A percentile compares a stretch with the other conserved stretches of the same genome.
phyloP scores from a whole-genome alignment of 495 filamentous ascomycete species.

The Rhypophila decipiens region DNA sequence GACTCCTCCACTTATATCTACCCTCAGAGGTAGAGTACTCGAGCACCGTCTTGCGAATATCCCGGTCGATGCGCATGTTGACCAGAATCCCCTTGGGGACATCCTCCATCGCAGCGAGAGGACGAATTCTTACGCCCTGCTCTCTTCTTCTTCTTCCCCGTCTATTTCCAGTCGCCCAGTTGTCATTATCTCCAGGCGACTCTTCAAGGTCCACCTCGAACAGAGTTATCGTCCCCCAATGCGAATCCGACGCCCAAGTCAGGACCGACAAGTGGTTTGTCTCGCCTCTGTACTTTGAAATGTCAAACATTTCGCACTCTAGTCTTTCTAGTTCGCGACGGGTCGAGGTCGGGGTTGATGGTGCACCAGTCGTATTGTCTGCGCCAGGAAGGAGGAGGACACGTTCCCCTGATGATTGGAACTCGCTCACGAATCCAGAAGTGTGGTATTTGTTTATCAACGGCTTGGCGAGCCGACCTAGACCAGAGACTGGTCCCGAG shows the following conservation, averaged over 20 bases:
- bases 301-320: conserved; percentile 16
- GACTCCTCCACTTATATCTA: conserved; percentile 6
- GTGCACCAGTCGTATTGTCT: background rate
- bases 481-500: background rate
- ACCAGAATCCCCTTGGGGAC: conserved; percentile 9
- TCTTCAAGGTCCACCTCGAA: conserved; percentile 6
- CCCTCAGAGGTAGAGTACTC: background rate
- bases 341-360: background rate
- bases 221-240: conserved; percentile 9
- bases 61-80: conserved; percentile 5
- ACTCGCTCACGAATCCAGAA: background rate
- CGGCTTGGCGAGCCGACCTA: conserved; percentile 1
- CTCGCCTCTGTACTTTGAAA: conserved; percentile 7
- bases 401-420: background rate
- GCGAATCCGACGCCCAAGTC: conserved; percentile 7
- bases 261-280: conserved; percentile 7
- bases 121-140: background rate
- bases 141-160: background rate
- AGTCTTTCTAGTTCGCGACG: conserved; percentile 1
- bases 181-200: no score
- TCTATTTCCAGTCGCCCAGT: background rate
- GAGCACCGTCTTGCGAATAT: conserved; percentile 8
- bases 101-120: conserved; percentile 14
- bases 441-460: background rate
- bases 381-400: background rate